A percentile compares a stretch with the other conserved stretches of the same genome.
Evolutionary conservation across 108 stramenopile genomes (phyloP).

Genomic region (Chaetoceros muelleri): DNA sequence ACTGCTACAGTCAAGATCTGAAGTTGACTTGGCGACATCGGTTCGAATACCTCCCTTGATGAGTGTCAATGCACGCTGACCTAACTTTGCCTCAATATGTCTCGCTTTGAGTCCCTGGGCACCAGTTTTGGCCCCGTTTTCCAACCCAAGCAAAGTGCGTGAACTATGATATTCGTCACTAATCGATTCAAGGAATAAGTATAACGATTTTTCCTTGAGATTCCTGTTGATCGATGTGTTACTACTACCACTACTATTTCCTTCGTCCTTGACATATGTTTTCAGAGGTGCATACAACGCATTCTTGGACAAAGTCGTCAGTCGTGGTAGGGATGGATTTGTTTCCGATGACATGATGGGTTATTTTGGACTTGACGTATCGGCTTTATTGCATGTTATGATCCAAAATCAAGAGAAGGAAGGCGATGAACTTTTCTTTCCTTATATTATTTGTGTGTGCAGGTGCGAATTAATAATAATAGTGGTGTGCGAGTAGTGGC

Average conservation of each 20-base stretch:
- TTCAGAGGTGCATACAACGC: conserved; percentile 26
- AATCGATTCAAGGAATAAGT: conserved; percentile 12
- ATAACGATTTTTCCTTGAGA: conserved; percentile 18
- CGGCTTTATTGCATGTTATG: too few relatives aligned
- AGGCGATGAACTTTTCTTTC: too few relatives aligned
- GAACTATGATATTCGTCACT: conserved; percentile 18
- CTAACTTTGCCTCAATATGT: conserved; percentile 20
- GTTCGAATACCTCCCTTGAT: conserved; percentile 19
- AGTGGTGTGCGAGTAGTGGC: too few relatives aligned
- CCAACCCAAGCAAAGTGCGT: not conserved
- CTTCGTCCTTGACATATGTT: conserved; percentile 14
- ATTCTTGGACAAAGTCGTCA: conserved; percentile 20
- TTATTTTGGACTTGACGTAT: too few relatives aligned
- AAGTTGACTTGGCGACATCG: not conserved
- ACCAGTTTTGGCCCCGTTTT: conserved; percentile 1
- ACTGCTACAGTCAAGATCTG: not conserved
- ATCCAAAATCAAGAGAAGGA: too few relatives aligned
- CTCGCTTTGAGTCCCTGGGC: conserved; percentile 13
- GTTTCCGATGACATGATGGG: too few relatives aligned
- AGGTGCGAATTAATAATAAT: too few relatives aligned
- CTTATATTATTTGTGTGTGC: too few relatives aligned
- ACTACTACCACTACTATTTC: not conserved
- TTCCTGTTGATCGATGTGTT: conserved; percentile 16
- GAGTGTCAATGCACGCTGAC: conserved; percentile 24
- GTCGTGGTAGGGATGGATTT: too few relatives aligned